These are phyloP conservation scores for Centaurea solstitialis DNA, from an alignment of 129 eudicot species.

Conservation along the genomic window DNA sequence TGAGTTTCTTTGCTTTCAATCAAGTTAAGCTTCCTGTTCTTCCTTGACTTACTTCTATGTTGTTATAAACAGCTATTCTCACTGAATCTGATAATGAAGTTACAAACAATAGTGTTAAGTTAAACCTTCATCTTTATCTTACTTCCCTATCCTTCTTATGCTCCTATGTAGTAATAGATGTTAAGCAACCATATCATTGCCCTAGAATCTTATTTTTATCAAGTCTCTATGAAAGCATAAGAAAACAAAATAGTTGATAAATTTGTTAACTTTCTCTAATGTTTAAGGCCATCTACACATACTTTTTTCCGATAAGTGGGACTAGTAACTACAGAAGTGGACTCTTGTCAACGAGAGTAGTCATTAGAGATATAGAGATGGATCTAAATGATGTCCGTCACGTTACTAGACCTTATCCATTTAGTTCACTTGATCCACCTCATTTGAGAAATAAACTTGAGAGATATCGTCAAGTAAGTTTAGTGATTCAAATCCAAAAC, in stretches of 20 bases:
- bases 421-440: too few relatives aligned
- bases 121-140: neutral
- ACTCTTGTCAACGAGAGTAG: neutral
- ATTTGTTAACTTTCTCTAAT: neutral
- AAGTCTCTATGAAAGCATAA: neutral
- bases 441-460: too few relatives aligned
- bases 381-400: neutral
- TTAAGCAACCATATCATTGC: neutral
- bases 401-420: too few relatives aligned
- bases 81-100: neutral
- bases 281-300: neutral
- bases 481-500: too few relatives aligned
- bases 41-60: slow-evolving; percentile 43
- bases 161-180: neutral
- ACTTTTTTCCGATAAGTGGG: neutral
- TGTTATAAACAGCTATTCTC: neutral
- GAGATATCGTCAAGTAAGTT: too few relatives aligned
- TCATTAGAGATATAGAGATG: neutral
- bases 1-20: slow-evolving; percentile 70
- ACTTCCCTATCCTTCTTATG: neutral
- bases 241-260: neutral
- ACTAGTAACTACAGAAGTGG: neutral
- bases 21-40: slow-evolving; percentile 66
- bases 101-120: neutral
- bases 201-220: neutral